These are phyloP conservation scores for Ascochyta lentis DNA, from an alignment of 2,329 filamentous ascomycete species.

Conservation along the genomic window DNA sequence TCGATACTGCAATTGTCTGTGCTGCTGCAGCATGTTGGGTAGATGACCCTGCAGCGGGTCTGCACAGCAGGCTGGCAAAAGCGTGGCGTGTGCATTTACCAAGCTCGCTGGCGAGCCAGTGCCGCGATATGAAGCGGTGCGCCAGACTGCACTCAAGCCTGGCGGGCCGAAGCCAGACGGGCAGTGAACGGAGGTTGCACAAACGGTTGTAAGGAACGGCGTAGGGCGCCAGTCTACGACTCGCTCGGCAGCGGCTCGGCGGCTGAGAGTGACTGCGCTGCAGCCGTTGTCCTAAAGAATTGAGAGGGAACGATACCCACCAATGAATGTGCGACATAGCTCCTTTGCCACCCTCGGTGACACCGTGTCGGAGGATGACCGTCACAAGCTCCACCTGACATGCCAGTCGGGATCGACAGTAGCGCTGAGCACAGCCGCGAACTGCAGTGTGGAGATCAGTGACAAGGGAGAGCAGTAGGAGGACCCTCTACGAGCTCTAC, in stretches of 20 bases:
- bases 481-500: not conserved
- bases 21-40: not conserved
- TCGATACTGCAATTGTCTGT: not conserved
- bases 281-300: conserved; percentile 23
- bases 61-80: conserved; percentile 19
- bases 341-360: conserved; percentile 19
- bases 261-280: conserved; percentile 15
- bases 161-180: conserved; percentile 7
- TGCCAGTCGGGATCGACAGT: conserved; percentile 19
- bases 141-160: conserved; percentile 7
- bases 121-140: conserved; percentile 24
- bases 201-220: conserved; percentile 15
- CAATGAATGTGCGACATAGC: conserved; percentile 16
- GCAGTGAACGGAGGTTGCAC: conserved; percentile 18
- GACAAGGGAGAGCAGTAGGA: conserved; percentile 8
- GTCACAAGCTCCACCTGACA: conserved; percentile 5
- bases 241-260: conserved; percentile 22
- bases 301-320: conserved; percentile 10
- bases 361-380: conserved; percentile 8
- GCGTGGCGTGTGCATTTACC: conserved; percentile 20
- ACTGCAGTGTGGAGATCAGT: conserved; percentile 17
- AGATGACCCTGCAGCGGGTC: conserved; percentile 15
- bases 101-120: conserved; percentile 20
- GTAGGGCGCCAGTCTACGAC: conserved; percentile 16
- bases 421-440: conserved; percentile 17